Evolutionary conservation across 331 rosid species (phyloP), one percentile per base, ranked within the genome.

Genomic region (Acacia concinna): DNA sequence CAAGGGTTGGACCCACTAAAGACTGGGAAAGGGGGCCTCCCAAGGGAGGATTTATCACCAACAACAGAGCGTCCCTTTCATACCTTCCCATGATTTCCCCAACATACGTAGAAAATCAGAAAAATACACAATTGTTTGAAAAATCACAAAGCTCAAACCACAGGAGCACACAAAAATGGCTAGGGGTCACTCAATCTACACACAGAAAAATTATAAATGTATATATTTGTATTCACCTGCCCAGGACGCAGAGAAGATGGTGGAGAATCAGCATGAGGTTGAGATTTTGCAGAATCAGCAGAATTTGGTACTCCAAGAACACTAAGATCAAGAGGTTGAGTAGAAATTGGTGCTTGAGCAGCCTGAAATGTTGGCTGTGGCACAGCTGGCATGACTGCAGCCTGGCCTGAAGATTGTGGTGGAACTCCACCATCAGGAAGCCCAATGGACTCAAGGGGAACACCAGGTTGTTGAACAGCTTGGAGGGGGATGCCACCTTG

Each of bases 321-420:
- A 57, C 99, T 93, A 68, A 96, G 97, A 86, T 96, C 99, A 81
- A 93, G 93, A 79, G 99, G 99, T 81, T 87, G 97, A 23, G 90
- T 81, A 73, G 91, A 88, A 82, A 84, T 54, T 77, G 90, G 87
- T 70, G 86, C 84, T 54, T 74, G 90, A 79, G 76, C 78, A 32
- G 84, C 46, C 73, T 74, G 89, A 44, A 87, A 64, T 79, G 77
- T 90, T 68, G 89, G 7, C 73, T 69, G 81, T 47, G 78, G 86
- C 62, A n/a, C 49, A 21, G 86, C 38, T 5, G 84, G 87, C 59
- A 81, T 74, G 51, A 67, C 85, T 69, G 87, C 81, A 71, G 85
- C 80, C 86, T 88, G 99, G 79, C 81, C 81, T 43, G 84, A 79
- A 80, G 83, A 62, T 75, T 88, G 97, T 8, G 97, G 96, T 73